phyloP scores from a whole-genome alignment of 305 asterid genomes.

The Stenogyne calaminthoides region DNA sequence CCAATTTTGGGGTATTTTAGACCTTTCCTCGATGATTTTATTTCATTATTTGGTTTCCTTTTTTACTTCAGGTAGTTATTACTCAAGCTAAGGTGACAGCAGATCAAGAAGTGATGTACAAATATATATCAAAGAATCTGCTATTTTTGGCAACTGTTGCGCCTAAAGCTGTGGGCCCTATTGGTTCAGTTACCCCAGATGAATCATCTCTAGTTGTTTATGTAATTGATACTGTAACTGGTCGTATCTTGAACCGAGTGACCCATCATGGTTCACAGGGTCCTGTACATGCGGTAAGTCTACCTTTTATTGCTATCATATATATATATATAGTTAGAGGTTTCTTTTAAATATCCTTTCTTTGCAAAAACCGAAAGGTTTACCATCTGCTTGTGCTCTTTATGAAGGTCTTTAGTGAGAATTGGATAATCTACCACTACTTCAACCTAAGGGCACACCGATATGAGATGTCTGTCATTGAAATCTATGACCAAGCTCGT shows the following conservation, averaged over 20 bases:
- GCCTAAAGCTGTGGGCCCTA: constrained; percentile 80
- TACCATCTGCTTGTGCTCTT: constrained; percentile 24
- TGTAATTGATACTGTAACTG: constrained; percentile 87
- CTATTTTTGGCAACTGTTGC: constrained; percentile 87
- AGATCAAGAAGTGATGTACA: constrained; percentile 95
- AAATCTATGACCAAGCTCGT: constrained; percentile 95
- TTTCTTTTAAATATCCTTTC: not conserved
- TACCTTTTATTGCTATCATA: constrained; percentile 28
- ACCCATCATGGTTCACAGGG: constrained; percentile 97
- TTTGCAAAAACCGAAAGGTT: constrained; percentile 11
- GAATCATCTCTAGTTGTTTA: constrained; percentile 83
- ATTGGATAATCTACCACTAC: constrained; percentile 98
- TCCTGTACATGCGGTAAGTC: constrained; percentile 88
- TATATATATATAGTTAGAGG: not conserved
- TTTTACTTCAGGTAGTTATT: constrained; percentile 77
- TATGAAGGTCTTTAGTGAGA: constrained; percentile 87
- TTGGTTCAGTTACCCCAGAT: constrained; percentile 88
- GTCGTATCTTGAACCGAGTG: constrained; percentile 88
- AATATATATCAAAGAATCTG: constrained; percentile 83
- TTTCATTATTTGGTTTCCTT: constrained; percentile 23
- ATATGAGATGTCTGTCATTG: constrained; percentile 96
- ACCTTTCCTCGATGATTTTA: constrained; percentile 26
- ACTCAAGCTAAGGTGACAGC: constrained; percentile 89
- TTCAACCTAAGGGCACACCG: constrained; percentile 96
- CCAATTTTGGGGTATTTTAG: not conserved